phyloP scores from a whole-genome alignment of 2,329 filamentous ascomycete genomes.

The Madurella fahalii region DNA sequence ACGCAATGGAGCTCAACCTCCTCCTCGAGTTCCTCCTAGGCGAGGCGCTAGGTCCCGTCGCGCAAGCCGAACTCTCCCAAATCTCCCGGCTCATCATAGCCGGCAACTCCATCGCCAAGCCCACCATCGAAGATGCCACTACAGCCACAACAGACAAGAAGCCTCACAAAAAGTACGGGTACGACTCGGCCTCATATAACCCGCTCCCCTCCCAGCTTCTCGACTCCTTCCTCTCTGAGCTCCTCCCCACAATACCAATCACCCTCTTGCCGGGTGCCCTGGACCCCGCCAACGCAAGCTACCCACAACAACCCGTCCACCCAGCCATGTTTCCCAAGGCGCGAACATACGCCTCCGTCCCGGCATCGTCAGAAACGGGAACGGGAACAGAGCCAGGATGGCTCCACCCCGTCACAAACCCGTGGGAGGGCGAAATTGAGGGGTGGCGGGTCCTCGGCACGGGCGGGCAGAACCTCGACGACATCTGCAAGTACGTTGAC shows the following conservation, averaged over 20 bases:
- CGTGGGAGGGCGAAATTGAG: conserved; percentile 85
- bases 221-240: conserved; percentile 73
- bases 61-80: conserved; percentile 56
- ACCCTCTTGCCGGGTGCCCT: conserved; percentile 80
- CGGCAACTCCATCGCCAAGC: conserved; percentile 70
- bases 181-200: conserved; percentile 87
- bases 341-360: conserved; percentile 59
- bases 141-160: conserved; percentile 36
- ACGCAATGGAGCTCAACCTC: conserved; percentile 71
- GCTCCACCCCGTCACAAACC: conserved; percentile 89
- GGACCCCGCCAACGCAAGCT: conserved; percentile 84
- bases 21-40: conserved; percentile 85
- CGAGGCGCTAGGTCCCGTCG: conserved; percentile 61
- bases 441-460: conserved; percentile 85
- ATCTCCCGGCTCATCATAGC: conserved; percentile 88
- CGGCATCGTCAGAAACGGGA: conserved; percentile 18
- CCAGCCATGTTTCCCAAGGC: conserved; percentile 81
- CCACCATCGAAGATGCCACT: conserved; percentile 34
- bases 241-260: conserved; percentile 82
- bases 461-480: conserved; percentile 88
- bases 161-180: conserved; percentile 79
- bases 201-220: conserved; percentile 76
- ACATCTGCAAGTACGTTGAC: conserved; percentile 87
- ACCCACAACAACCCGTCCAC: conserved; percentile 92
- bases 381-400: conserved; percentile 55